A percentile compares a stretch with the other conserved stretches of the same genome.
Conservation (phyloP, 2,329 filamentous ascomycete species). For the Colletotrichum tropicicola region DNA sequence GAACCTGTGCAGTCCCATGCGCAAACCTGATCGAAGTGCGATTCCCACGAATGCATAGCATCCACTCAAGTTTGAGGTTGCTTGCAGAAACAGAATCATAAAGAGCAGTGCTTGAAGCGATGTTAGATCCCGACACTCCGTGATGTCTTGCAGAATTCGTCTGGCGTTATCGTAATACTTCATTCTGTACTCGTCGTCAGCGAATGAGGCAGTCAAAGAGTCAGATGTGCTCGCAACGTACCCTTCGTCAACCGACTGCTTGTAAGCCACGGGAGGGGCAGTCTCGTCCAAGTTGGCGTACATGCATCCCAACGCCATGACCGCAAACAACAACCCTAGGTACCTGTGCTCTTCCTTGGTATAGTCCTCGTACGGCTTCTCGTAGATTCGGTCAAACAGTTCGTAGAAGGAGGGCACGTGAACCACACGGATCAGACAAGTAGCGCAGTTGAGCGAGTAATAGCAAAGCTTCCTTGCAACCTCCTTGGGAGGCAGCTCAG, state of each 20-base stretch:
- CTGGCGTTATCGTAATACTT: constrained; percentile 79
- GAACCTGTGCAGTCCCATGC: constrained; percentile 81
- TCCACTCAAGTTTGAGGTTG: constrained; percentile 79
- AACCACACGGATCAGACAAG: constrained; percentile 72
- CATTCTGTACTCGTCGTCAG: constrained; percentile 57
- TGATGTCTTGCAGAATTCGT: constrained; percentile 70
- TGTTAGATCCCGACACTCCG: constrained; percentile 76
- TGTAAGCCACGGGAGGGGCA: constrained; percentile 57
- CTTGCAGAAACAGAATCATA: constrained; percentile 83
- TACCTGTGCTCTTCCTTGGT: constrained; percentile 73
- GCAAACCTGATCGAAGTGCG: constrained; percentile 77
- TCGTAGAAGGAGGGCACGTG: constrained; percentile 85
- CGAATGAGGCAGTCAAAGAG: background rate
- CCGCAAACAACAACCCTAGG: constrained; percentile 75
- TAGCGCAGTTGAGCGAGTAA: constrained; percentile 65
- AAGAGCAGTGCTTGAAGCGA: constrained; percentile 81
- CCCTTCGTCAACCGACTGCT: constrained; percentile 65
- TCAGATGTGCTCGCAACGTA: constrained; percentile 40
- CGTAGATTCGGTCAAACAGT: constrained; percentile 81
- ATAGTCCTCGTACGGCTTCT: constrained; percentile 69
- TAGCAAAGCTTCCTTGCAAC: constrained; percentile 62
- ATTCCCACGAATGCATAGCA: constrained; percentile 86
- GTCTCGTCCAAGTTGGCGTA: constrained; percentile 69
- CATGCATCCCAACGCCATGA: constrained; percentile 77
- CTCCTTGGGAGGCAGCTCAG: constrained; percentile 75